phyloP scores from a whole-genome alignment of 2,329 filamentous ascomycete species.

The Mycocentrospora acerina region DNA sequence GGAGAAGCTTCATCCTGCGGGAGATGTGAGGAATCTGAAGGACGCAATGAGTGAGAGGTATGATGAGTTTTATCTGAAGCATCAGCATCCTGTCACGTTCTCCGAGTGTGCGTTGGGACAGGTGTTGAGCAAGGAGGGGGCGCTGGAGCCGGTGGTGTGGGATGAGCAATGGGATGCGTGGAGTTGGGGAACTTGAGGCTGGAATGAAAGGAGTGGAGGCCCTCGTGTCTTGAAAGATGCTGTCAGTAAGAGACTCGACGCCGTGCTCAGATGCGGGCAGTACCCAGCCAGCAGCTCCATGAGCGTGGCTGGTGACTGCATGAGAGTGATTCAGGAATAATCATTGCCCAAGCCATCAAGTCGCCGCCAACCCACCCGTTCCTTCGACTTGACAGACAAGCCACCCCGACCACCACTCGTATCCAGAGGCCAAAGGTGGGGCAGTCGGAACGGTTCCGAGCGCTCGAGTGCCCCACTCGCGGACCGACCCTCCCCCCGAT shows the following conservation, averaged over 20 bases:
- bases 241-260: too few relatives aligned
- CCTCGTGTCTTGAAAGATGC: too few relatives aligned
- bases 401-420: too few relatives aligned
- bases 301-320: too few relatives aligned
- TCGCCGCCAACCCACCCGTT: too few relatives aligned
- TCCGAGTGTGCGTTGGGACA: constrained; percentile 60
- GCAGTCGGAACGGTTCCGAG: not conserved
- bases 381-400: too few relatives aligned
- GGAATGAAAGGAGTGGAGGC: too few relatives aligned
- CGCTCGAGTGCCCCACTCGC: not conserved
- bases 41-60: constrained; percentile 54
- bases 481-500: not conserved
- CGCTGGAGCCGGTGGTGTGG: constrained; percentile 20
- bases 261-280: too few relatives aligned
- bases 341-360: too few relatives aligned
- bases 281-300: too few relatives aligned
- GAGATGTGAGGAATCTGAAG: constrained; percentile 52
- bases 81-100: constrained; percentile 55
- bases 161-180: constrained; percentile 19
- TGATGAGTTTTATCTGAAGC: constrained; percentile 56
- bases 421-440: too few relatives aligned
- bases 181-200: constrained; percentile 12
- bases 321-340: too few relatives aligned
- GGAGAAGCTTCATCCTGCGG: constrained; percentile 57
- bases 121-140: constrained; percentile 57